These are phyloP conservation scores for Jamesozyma lodderae DNA, from an alignment of 805 yeast genomes.

Conservation along the genomic window DNA sequence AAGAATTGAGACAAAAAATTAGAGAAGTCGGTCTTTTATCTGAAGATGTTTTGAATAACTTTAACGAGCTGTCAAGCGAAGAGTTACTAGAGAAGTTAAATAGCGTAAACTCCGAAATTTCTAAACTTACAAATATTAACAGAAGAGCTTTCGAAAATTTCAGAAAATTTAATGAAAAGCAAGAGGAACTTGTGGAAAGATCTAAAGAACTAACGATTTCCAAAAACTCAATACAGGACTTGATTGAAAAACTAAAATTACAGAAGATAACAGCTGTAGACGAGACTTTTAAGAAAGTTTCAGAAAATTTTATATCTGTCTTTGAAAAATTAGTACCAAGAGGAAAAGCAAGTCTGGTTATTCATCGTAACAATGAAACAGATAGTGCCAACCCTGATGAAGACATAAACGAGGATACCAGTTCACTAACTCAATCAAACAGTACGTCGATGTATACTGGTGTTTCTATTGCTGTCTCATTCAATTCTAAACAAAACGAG, in stretches of 20 bases:
- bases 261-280: slow-evolving; percentile 79
- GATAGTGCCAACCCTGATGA: slow-evolving; percentile 13
- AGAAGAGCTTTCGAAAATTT: slow-evolving; percentile 85
- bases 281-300: slow-evolving; percentile 67
- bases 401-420: slow-evolving; percentile 15
- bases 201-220: slow-evolving; percentile 63
- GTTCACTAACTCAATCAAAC: slow-evolving; percentile 6
- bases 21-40: slow-evolving; percentile 84
- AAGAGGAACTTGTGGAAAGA: slow-evolving; percentile 55
- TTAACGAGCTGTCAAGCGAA: slow-evolving; percentile 40
- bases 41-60: slow-evolving; percentile 62
- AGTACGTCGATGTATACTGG: slow-evolving; percentile 49
- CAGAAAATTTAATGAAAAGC: slow-evolving; percentile 60
- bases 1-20: slow-evolving; percentile 62
- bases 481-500: slow-evolving; percentile 77
- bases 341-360: slow-evolving; percentile 67
- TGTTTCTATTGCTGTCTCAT: slow-evolving; percentile 78
- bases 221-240: slow-evolving; percentile 58
- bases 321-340: slow-evolving; percentile 77
- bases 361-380: slow-evolving; percentile 35
- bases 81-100: slow-evolving; percentile 46
- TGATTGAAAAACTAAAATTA: slow-evolving; percentile 59
- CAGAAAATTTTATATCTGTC: slow-evolving; percentile 60
- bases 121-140: slow-evolving; percentile 67
- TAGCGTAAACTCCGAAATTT: slow-evolving; percentile 46